Percentiles rank a stretch among this genome's conserved stretches.
These are phyloP conservation scores for Ustilago sp. DNA, from an alignment of 1,284 basidiomycete genomes.

Conservation along the genomic window DNA sequence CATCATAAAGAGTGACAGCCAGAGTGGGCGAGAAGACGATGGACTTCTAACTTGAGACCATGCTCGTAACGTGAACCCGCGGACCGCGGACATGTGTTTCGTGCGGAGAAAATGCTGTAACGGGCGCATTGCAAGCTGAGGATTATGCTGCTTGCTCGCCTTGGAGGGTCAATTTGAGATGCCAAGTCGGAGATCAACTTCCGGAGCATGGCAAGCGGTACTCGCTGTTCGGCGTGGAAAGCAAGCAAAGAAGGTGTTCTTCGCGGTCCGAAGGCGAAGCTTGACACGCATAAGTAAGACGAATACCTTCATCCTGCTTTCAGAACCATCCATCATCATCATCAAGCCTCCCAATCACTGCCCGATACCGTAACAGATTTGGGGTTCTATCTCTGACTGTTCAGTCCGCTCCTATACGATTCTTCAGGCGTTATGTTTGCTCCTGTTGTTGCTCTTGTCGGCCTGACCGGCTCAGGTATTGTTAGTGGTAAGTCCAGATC, in stretches of 20 bases:
- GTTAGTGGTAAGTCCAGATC: conserved; percentile 24
- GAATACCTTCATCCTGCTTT: neutral
- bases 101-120: neutral
- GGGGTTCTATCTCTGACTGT: neutral
- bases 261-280: neutral
- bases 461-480: conserved; percentile 34
- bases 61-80: neutral
- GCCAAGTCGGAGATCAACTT: too few relatives aligned
- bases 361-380: neutral
- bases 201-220: too few relatives aligned
- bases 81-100: conserved; percentile 1
- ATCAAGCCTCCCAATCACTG: neutral
- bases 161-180: too few relatives aligned
- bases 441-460: conserved; percentile 32
- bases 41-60: too few relatives aligned
- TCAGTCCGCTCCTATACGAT: neutral
- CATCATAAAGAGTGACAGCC: too few relatives aligned
- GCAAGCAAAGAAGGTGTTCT: too few relatives aligned
- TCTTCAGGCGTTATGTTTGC: conserved; percentile 13
- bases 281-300: neutral
- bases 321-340: neutral
- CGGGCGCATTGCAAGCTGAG: neutral
- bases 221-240: neutral
- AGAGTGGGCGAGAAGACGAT: too few relatives aligned
- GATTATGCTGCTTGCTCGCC: too few relatives aligned